phyloP scores from a whole-genome alignment of 2,329 filamentous ascomycete genomes.

The Aspergillus sp. region DNA sequence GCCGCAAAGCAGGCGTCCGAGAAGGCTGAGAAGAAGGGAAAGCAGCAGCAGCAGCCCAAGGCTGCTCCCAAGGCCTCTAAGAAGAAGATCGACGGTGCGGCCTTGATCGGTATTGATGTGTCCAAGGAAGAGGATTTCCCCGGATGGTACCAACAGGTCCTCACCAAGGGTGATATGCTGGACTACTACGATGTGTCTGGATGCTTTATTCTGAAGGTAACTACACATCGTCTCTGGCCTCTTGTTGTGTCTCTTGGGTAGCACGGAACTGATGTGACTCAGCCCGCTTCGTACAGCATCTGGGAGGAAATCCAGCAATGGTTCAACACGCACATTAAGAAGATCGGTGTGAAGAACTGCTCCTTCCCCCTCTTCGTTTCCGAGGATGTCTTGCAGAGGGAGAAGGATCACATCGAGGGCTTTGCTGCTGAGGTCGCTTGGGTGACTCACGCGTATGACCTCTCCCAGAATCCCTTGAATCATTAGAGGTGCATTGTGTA shows the following conservation, averaged over 20 bases:
- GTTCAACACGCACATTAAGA: conserved; percentile 71
- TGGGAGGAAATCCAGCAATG: conserved; percentile 65
- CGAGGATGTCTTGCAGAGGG: conserved; percentile 76
- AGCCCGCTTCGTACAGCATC: conserved; percentile 65
- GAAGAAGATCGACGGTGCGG: conserved; percentile 60
- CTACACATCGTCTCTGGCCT: conserved; percentile 1
- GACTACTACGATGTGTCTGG: conserved; percentile 98
- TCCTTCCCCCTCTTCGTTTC: conserved; percentile 97
- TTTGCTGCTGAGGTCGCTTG: conserved; percentile 72
- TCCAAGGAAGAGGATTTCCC: conserved; percentile 84
- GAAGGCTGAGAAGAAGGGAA: conserved; percentile 51
- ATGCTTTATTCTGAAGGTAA: conserved; percentile 85
- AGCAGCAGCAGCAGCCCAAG: conserved; percentile 47
- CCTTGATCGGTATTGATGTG: conserved; percentile 82
- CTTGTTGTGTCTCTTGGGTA: not conserved
- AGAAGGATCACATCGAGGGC: conserved; percentile 98
- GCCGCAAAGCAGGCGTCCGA: conserved; percentile 36
- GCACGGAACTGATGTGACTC: conserved; percentile 15
- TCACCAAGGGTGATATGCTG: conserved; percentile 95
- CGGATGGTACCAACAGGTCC: conserved; percentile 96
- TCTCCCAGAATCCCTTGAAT: conserved; percentile 4
- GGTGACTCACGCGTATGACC: conserved; percentile 49
- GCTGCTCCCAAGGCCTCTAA: conserved; percentile 41
- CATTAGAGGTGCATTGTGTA: not conserved
- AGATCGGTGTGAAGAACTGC: conserved; percentile 88